Base-by-base conservation (phyloP, 352 stramenopile genomes). In the Pythium phragmiticola region DNA sequence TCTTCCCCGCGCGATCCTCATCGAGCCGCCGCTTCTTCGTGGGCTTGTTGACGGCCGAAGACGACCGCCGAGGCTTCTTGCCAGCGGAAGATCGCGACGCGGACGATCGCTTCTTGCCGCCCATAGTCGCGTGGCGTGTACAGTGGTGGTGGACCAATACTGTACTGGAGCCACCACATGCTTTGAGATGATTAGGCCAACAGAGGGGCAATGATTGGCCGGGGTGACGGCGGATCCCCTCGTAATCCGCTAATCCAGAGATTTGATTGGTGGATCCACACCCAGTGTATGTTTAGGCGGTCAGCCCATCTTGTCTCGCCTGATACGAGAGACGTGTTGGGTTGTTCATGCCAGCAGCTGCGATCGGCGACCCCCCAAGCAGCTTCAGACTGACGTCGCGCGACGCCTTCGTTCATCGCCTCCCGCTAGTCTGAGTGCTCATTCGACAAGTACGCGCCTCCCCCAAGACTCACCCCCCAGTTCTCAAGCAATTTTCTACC, bases 11-110 rank as follows among this genome's bases (percentile, higher is more conserved):
- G 33, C 30, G 41, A 23, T 50, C 57, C 1, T 8, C 47, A 51
- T 57, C 57, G 7, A 65, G 23, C 13, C 65, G 58, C 17, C 65
- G 52, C 46, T 66, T 66, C 58, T 63, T 66, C 23, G 63, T 23
- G n/a, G 53, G 43, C 23, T 60, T 42, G 45, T 11, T 12, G 23
- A 9, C 19, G 0, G 46, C 3, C 6, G 51, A 21, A 9, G 50
- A 9, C 13, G 41, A 14, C 6, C 52, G 58, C 11, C 53, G 61
- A n/a, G 61, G 19, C 61, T 63, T 68, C 19, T 51, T 45, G 23
- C 33, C 37, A 2, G 16, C 16, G 16, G 26, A 46, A 41, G 45
- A 47, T 26, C 21, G 45, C 17, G 39, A 48, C 21, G 28, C 17
- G 21, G 28, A 8, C n/a, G 16, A 13, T 6, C 50, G 60, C 41